phyloP scores from a whole-genome alignment of 257 asterid species.

The Anisodus tanguticus region DNA sequence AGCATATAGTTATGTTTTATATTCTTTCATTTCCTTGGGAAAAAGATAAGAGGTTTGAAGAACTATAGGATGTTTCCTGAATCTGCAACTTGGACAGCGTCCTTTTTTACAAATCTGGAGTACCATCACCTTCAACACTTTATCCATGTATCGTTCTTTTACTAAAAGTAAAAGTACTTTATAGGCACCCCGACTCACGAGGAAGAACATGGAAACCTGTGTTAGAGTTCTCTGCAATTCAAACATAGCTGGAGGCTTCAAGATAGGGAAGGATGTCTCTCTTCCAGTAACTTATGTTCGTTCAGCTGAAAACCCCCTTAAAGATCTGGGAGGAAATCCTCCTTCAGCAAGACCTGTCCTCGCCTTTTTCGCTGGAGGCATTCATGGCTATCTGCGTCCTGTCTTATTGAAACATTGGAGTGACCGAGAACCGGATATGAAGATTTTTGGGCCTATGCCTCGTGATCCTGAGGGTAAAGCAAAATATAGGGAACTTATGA shows the following conservation, averaged over 20 bases:
- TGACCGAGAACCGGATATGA: slow-evolving; percentile 59
- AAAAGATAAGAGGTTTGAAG: not conserved
- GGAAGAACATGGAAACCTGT: slow-evolving; percentile 46
- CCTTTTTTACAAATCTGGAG: not conserved
- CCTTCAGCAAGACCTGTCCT: slow-evolving; percentile 50
- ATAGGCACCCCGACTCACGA: slow-evolving; percentile 59
- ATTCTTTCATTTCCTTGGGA: not conserved
- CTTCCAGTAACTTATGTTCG: slow-evolving; percentile 63
- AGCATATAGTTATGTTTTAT: not conserved
- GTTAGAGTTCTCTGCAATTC: slow-evolving; percentile 62
- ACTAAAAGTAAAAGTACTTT: not conserved
- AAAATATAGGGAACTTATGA: slow-evolving; percentile 59
- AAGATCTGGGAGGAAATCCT: slow-evolving; percentile 55
- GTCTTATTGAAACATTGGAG: slow-evolving; percentile 56
- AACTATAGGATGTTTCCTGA: not conserved
- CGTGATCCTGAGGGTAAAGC: slow-evolving; percentile 60
- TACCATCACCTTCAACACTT: slow-evolving; percentile 20
- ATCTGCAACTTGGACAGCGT: slow-evolving; percentile 21
- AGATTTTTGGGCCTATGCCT: slow-evolving; percentile 58
- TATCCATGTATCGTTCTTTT: slow-evolving; percentile 21
- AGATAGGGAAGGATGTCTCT: slow-evolving; percentile 61
- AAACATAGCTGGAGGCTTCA: slow-evolving; percentile 54
- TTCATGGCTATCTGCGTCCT: slow-evolving; percentile 71
- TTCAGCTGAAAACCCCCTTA: slow-evolving; percentile 50
- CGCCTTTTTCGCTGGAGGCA: slow-evolving; percentile 70